Conservation (phyloP, 352 stramenopile genomes). For the Phytophthora citricola region DNA sequence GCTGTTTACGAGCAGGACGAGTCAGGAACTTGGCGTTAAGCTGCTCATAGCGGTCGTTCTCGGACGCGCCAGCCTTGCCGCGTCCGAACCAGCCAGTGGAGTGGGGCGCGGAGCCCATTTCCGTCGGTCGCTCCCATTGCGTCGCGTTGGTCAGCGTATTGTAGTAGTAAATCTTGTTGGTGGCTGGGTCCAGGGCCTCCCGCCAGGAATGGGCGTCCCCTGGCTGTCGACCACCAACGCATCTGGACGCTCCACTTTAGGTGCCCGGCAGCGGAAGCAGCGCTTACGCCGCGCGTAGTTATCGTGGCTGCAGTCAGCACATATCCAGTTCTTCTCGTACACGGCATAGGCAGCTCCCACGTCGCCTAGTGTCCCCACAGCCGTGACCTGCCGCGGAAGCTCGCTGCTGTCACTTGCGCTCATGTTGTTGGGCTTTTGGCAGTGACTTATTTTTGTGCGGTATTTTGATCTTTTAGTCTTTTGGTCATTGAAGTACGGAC, state of each 20-base stretch:
- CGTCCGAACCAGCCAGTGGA: conserved; percentile 94
- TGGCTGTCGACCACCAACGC: conserved; percentile 64
- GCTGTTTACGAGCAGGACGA: conserved; percentile 90
- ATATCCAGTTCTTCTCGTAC: conserved; percentile 92
- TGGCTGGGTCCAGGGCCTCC: conserved; percentile 91
- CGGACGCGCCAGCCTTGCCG: conserved; percentile 77
- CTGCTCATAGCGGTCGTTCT: conserved; percentile 79
- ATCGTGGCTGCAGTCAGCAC: conserved; percentile 79
- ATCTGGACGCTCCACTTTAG: conserved; percentile 69
- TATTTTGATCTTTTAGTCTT: conserved; percentile 1
- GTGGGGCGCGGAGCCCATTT: conserved; percentile 92
- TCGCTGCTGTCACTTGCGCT: conserved; percentile 15
- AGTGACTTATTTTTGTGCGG: neutral
- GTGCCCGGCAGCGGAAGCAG: conserved; percentile 84
- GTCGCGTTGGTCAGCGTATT: conserved; percentile 88
- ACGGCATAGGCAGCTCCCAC: conserved; percentile 89
- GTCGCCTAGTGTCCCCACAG: conserved; percentile 83
- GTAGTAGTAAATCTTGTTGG: conserved; percentile 95
- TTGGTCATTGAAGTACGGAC: conserved; percentile 21
- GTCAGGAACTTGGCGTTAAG: conserved; percentile 87
- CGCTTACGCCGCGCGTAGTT: conserved; percentile 85
- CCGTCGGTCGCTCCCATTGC: conserved; percentile 90
- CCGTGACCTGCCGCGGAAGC: conserved; percentile 69
- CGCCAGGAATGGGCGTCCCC: conserved; percentile 78
- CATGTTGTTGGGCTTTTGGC: conserved; percentile 7